Evolutionary conservation across 768 basidiomycete species (phyloP).

Genomic region (Gymnopilus dilepis): DNA sequence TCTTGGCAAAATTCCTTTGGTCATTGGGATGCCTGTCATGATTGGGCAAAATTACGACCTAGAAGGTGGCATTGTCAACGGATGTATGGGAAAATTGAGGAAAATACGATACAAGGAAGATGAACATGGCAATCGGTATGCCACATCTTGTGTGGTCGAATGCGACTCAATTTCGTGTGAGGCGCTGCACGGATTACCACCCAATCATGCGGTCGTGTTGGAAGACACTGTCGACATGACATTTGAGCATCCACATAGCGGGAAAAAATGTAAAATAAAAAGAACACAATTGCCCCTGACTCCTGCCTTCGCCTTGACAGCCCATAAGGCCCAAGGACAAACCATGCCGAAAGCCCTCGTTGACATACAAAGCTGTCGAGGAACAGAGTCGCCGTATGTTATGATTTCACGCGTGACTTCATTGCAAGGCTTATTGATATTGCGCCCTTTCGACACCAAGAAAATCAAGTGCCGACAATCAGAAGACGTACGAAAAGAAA

Average conservation of each 20-base stretch:
- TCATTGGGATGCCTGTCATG: conserved; percentile 46
- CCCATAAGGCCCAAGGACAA: conserved; percentile 46
- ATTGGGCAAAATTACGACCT: conserved; percentile 45
- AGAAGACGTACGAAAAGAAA: conserved; percentile 17
- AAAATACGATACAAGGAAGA: conserved; percentile 26
- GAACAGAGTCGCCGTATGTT: conserved; percentile 44
- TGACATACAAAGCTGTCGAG: conserved; percentile 35
- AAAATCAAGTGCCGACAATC: conserved; percentile 21
- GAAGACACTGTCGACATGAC: conserved; percentile 26
- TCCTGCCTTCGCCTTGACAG: conserved; percentile 46
- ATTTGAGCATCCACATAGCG: conserved; percentile 27
- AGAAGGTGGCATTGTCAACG: conserved; percentile 41
- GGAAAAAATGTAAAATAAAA: conserved; percentile 25
- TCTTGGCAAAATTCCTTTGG: conserved; percentile 38
- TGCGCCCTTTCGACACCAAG: conserved; percentile 21
- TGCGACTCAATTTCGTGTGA: conserved; percentile 8
- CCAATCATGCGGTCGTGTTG: conserved; percentile 26
- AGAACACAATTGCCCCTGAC: conserved; percentile 40
- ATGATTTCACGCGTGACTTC: conserved; percentile 42
- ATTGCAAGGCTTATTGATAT: conserved; percentile 35
- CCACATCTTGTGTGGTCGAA: conserved; percentile 32
- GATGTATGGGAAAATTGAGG: conserved; percentile 30
- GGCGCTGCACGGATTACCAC: conserved; percentile 22
- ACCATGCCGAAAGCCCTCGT: conserved; percentile 36
- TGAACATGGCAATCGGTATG: conserved; percentile 20